Base-by-base conservation (phyloP, 371 early-diverging fungal species). In the Saksenaea oblongispora region DNA sequence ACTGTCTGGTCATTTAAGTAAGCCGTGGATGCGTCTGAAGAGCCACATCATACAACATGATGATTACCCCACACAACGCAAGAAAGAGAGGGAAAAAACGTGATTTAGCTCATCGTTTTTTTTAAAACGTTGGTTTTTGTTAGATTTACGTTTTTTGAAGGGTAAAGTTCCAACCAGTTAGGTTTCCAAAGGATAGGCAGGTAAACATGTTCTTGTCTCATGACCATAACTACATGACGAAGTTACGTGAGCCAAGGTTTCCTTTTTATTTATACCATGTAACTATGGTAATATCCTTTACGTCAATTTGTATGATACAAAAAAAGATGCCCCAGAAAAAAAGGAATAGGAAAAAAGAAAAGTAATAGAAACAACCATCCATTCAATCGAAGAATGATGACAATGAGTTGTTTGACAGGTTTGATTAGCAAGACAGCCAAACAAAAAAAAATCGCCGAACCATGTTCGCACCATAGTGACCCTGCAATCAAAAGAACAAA, bases 401-500 rank as follows among this genome's bases (percentile, higher is more conserved):
- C 51, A 47, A 47, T 47, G 17, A 47, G 51, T 47, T 5, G 51
- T 47, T 47, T 47, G 51, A 47, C 51, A 47, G 51, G 51, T 47
- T 47, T 47, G 51, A 47, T 47, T 47, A 47, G 22, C 51, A 47
- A 47, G 22, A 18, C 51, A 47, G 51, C 51, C 51, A 47, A 47
- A 47, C 51, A 47, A 47, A 47, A 47, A 47, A 22, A 47, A 47
- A 47, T 47, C 27, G 51, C 51, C 51, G 51, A 47, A 47, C n/a
- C 18, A 47, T 47, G 51, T 22, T 47, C 31, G 31, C 7, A 47
- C 17, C 17, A 47, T 9, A 22, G 51, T 10, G 24, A 47, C 22
- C 18, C 51, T 17, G 18, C 51, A 22, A 17, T 22, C n/a, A 22
- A 47, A 47, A 17, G 22, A 5, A 22, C 22, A 47, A 47, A 22